Base-by-base conservation (phyloP, 2,329 filamentous ascomycete species). In the Mycogone perniciosa region DNA sequence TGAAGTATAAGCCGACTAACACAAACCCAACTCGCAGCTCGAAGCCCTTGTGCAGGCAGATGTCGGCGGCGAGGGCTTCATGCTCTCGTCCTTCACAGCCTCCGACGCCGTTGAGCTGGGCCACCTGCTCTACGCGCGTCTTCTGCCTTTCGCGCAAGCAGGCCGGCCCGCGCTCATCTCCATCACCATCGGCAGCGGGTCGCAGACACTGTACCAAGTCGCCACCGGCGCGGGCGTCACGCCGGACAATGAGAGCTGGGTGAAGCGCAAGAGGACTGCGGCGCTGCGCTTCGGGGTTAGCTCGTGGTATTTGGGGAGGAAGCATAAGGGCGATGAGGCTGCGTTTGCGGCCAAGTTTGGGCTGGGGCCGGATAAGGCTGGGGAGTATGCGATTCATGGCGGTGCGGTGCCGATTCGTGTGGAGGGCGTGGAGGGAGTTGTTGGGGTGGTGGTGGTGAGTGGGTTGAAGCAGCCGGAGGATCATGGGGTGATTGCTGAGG, bases 401-500 rank as follows among this genome's bases (percentile, higher is more conserved):
- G 88, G 88, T 26, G 88, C 76, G 0, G 81, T 88, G 56, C 88
- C 88, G 0, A 77, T 92, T 31, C 75, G 81, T 6, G 87, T 92
- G 6, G 71, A 71, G 48, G 85, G 85, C 0, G 85, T 91, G 1
- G 87, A 91, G 69, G 88, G 87, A 0, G 70, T 89, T 3, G 82
- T 90, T 7, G 88, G 80, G 1, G 83, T 89, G 1, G 81, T 90
- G 27, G 81, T 90, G 13, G 85, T 92, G 1, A 86, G 82, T 61
- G 88, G 88, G 4, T 66, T 92, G 65, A 85, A 83, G 71, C 85
- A 90, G 67, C 76, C 87, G 59, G 79, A 90, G 70, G 87, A 91
- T 66, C 88, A 93, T 67, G 81, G 81, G 7, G 79, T 90, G 35
- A 82, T 92, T 61, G 77, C 87, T 1, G 85, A 90, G 64, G 81